These are phyloP conservation scores for Austropuccinia psidii DNA, from an alignment of 1,284 basidiomycete species.

Conservation along the genomic window DNA sequence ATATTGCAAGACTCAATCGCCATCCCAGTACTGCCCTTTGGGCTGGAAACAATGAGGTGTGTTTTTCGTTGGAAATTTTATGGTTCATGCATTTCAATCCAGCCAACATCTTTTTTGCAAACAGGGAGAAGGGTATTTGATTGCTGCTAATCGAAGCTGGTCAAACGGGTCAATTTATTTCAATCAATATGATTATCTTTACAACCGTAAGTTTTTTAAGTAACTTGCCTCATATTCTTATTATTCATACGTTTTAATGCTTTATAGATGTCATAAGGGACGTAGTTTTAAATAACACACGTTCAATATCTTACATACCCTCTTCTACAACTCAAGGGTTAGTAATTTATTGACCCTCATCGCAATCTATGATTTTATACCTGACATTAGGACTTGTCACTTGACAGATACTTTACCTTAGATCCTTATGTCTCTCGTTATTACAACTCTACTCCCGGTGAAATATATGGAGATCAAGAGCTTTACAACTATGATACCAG, in stretches of 20 bases:
- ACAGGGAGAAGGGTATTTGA: conserved; percentile 35
- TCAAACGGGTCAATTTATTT: conserved; percentile 31
- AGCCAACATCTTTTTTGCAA: too few relatives aligned
- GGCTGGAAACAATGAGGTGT: conserved; percentile 57
- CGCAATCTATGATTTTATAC: not conserved
- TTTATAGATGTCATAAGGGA: conserved; percentile 56
- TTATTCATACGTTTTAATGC: conserved; percentile 52
- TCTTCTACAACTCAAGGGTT: conserved; percentile 55
- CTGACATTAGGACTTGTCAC: not conserved
- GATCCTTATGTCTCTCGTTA: conserved; percentile 57
- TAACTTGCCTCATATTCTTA: conserved; percentile 49
- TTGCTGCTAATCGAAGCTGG: conserved; percentile 12
- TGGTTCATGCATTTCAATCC: too few relatives aligned
- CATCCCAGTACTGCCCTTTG: conserved; percentile 59
- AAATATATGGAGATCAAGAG: conserved; percentile 58
- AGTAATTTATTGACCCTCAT: not conserved
- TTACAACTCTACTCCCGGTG: conserved; percentile 53
- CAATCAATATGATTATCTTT: conserved; percentile 54
- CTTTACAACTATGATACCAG: conserved; percentile 58
- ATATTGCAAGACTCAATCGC: conserved; percentile 55
- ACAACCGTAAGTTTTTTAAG: conserved; percentile 50
- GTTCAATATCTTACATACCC: conserved; percentile 58
- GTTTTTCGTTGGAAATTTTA: too few relatives aligned
- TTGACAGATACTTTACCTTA: conserved; percentile 54
- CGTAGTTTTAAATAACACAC: conserved; percentile 53